A percentile compares a stretch with the other conserved stretches of the same genome.
Evolutionary conservation across 1,139 yeast genomes (phyloP).

Genomic region (Scheffersomyces titani): DNA sequence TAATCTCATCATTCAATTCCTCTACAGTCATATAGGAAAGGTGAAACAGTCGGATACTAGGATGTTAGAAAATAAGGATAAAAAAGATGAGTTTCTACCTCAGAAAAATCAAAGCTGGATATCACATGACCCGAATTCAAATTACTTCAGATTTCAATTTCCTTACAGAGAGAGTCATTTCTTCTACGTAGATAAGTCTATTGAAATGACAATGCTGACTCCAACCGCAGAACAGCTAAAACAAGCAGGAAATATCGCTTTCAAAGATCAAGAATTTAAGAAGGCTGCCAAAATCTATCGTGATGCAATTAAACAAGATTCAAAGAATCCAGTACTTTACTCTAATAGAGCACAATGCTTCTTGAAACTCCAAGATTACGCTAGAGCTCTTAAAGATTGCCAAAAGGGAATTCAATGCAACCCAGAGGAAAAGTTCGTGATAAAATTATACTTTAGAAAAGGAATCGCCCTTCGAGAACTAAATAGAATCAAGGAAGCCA

Average conservation of each 20-base stretch:
- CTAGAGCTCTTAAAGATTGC: slow-evolving; percentile 63
- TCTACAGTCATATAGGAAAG: slow-evolving; percentile 39
- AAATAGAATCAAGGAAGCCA: slow-evolving; percentile 33
- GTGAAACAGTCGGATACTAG: not conserved
- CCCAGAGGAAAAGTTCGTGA: slow-evolving; percentile 30
- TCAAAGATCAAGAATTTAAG: slow-evolving; percentile 50
- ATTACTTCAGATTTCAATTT: too few relatives aligned
- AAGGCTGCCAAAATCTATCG: slow-evolving; percentile 66
- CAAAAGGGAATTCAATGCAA: slow-evolving; percentile 52
- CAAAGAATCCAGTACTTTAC: slow-evolving; percentile 61
- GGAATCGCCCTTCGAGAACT: slow-evolving; percentile 48
- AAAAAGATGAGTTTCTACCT: not conserved
- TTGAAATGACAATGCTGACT: not conserved
- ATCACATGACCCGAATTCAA: not conserved
- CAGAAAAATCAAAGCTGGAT: not conserved
- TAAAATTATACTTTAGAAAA: slow-evolving; percentile 61
- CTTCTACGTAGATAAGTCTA: not conserved
- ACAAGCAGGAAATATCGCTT: slow-evolving; percentile 67
- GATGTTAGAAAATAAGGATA: not conserved
- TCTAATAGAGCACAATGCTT: slow-evolving; percentile 81
- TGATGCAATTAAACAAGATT: slow-evolving; percentile 61
- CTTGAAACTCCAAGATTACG: slow-evolving; percentile 54
- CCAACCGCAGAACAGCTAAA: slow-evolving; percentile 33
- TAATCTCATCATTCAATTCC: slow-evolving; percentile 74
- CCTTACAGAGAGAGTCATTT: not conserved